These are phyloP conservation scores for Podila verticillata DNA, from an alignment of 192 early-diverging fungal genomes.

Conservation along the genomic window DNA sequence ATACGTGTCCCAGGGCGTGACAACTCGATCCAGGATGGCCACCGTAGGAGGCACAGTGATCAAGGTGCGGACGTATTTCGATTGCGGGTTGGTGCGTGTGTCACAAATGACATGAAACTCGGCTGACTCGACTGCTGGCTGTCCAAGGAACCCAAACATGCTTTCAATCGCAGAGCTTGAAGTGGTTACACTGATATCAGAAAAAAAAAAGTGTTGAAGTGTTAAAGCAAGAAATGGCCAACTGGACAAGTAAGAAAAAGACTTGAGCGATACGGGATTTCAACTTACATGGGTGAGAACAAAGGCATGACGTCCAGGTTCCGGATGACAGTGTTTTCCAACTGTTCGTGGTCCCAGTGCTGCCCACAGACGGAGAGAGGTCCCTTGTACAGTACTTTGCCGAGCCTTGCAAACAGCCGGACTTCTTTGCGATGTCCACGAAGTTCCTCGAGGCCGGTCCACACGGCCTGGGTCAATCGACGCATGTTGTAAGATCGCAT, in stretches of 20 bases:
- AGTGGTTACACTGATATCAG: constrained; percentile 11
- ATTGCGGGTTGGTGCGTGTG: constrained; percentile 30
- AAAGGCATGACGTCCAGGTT: constrained; percentile 9
- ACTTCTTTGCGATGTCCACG: constrained; percentile 42
- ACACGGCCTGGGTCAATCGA: constrained; percentile 12
- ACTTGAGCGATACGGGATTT: not conserved
- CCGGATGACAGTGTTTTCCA: constrained; percentile 10
- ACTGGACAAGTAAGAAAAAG: not conserved
- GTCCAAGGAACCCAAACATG: constrained; percentile 28
- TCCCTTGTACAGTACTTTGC: constrained; percentile 16
- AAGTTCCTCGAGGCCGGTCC: constrained; percentile 28
- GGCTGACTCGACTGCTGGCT: constrained; percentile 16
- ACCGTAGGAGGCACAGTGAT: constrained; percentile 24
- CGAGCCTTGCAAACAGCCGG: constrained; percentile 30
- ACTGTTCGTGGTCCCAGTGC: constrained; percentile 22
- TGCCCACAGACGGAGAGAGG: not conserved
- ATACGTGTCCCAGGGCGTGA: constrained; percentile 42
- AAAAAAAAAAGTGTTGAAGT: not conserved
- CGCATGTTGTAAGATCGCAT: constrained; percentile 38
- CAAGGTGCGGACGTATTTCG: constrained; percentile 14
- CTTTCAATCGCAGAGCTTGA: not conserved
- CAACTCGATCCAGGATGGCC: constrained; percentile 39
- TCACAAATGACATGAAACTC: constrained; percentile 23
- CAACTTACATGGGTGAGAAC: constrained; percentile 27
- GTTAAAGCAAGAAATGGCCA: too few species aligned